Conservation (phyloP, 75 land plant species). For the Cryptomeria japonica region DNA sequence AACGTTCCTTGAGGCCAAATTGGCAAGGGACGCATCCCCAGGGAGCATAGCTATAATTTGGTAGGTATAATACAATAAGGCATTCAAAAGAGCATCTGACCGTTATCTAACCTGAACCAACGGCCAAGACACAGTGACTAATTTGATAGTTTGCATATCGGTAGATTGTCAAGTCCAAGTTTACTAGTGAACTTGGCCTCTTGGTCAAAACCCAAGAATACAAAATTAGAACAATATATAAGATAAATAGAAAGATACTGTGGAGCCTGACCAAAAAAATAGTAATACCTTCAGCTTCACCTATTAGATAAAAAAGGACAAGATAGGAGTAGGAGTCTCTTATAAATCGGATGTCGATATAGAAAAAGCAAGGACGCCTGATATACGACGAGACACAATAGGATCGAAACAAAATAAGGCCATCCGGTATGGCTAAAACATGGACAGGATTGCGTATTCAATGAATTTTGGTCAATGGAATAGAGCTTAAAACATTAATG, state of each 20-base stretch:
- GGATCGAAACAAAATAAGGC: background rate
- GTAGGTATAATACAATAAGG: background rate
- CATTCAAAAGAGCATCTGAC: background rate
- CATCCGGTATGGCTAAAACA: background rate
- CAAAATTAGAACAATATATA: too few relatives aligned
- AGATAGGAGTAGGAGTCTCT: background rate
- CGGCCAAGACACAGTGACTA: background rate
- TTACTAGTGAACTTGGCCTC: too few relatives aligned
- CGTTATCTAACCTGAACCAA: background rate
- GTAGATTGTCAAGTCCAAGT: too few relatives aligned
- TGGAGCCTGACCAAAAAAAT: too few relatives aligned
- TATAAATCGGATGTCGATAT: background rate
- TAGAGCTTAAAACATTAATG: background rate
- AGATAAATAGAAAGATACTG: too few relatives aligned
- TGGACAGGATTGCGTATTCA: background rate
- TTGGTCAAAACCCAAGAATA: too few relatives aligned
- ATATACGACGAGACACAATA: background rate
- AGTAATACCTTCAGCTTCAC: too few relatives aligned
- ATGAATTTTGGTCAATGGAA: background rate
- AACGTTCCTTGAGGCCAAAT: too few relatives aligned
- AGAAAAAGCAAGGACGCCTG: background rate
- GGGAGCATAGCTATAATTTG: background rate
- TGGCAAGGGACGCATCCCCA: too few relatives aligned
- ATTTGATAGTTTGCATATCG: too few relatives aligned
- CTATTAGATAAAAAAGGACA: background rate